Percentiles rank a stretch among this genome's conserved stretches.
These are phyloP conservation scores for Lobulomyces angularis DNA, from an alignment of 192 early-diverging fungal genomes.

Conservation along the genomic window DNA sequence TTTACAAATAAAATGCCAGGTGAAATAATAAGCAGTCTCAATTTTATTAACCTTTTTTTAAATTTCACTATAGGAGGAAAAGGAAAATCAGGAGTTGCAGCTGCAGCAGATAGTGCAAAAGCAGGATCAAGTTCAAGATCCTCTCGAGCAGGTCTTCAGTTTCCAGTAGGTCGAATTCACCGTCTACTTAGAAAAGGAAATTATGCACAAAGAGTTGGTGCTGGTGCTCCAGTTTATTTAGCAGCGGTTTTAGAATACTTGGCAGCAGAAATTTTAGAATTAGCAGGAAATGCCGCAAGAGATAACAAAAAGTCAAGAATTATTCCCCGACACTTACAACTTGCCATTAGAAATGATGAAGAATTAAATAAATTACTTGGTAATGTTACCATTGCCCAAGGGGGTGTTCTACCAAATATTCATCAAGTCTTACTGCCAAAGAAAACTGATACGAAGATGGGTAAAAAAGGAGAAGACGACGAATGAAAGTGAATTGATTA, in stretches of 20 bases:
- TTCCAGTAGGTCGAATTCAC: constrained; percentile 95
- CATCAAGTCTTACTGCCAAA: constrained; percentile 71
- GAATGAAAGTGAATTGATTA: too few species aligned
- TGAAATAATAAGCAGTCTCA: too few species aligned
- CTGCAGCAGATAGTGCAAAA: constrained; percentile 1
- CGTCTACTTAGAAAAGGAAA: constrained; percentile 86
- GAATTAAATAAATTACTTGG: constrained; percentile 85
- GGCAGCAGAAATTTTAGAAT: constrained; percentile 89
- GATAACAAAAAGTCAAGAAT: constrained; percentile 94
- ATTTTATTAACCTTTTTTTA: constrained; percentile 9
- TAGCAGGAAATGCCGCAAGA: constrained; percentile 89
- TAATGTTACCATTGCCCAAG: constrained; percentile 84
- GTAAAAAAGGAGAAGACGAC: too few species aligned
- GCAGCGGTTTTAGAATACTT: constrained; percentile 95
- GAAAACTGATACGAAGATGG: constrained; percentile 58
- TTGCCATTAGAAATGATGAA: constrained; percentile 93
- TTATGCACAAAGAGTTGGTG: constrained; percentile 86
- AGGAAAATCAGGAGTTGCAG: constrained; percentile 27
- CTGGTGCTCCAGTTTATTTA: constrained; percentile 84
- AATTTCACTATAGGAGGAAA: constrained; percentile 19
- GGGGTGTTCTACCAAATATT: constrained; percentile 90
- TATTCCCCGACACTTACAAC: constrained; percentile 87
- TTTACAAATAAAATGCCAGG: too few species aligned
- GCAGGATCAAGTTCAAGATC: constrained; percentile 60
- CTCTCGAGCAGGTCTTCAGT: constrained; percentile 83